phyloP scores from a whole-genome alignment of 192 early-diverging fungal species.

The Coemansia sp. region DNA sequence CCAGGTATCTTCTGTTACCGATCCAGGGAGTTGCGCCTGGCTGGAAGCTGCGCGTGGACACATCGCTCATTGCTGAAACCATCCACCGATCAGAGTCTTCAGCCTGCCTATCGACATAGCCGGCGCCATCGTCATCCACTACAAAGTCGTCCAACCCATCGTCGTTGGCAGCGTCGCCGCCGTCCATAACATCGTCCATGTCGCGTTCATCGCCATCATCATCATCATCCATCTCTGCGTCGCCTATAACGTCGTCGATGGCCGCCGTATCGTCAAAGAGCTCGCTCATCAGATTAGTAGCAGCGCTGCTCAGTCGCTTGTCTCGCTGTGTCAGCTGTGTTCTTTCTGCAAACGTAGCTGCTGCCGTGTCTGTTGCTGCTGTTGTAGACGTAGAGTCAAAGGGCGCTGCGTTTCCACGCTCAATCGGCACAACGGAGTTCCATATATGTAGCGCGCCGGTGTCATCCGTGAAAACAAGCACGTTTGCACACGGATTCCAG shows the following conservation, averaged over 20 bases:
- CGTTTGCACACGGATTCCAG: constrained; percentile 68
- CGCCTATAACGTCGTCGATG: background rate
- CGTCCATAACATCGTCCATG: constrained; percentile 11
- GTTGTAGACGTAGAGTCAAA: constrained; percentile 6
- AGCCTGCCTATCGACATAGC: constrained; percentile 55
- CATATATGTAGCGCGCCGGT: constrained; percentile 56
- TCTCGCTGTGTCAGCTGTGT: background rate
- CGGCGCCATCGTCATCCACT: constrained; percentile 81
- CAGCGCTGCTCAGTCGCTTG: background rate
- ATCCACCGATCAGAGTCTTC: constrained; percentile 22
- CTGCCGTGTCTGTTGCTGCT: background rate
- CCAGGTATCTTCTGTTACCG: constrained; percentile 61
- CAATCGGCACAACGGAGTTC: constrained; percentile 54
- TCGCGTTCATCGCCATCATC: constrained; percentile 3
- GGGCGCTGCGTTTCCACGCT: constrained; percentile 39
- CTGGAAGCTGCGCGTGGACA: constrained; percentile 62
- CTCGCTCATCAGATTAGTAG: constrained; percentile 50
- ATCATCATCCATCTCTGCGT: constrained; percentile 15
- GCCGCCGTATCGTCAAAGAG: constrained; percentile 26
- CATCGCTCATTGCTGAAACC: constrained; percentile 10
- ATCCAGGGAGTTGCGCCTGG: constrained; percentile 72
- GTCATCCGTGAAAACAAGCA: constrained; percentile 57
- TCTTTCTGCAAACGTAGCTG: background rate
- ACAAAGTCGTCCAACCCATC: constrained; percentile 81
- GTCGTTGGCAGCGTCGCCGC: constrained; percentile 44